Conservation (phyloP, 306 rosid genomes). For the Glycyrrhiza uralensis region DNA sequence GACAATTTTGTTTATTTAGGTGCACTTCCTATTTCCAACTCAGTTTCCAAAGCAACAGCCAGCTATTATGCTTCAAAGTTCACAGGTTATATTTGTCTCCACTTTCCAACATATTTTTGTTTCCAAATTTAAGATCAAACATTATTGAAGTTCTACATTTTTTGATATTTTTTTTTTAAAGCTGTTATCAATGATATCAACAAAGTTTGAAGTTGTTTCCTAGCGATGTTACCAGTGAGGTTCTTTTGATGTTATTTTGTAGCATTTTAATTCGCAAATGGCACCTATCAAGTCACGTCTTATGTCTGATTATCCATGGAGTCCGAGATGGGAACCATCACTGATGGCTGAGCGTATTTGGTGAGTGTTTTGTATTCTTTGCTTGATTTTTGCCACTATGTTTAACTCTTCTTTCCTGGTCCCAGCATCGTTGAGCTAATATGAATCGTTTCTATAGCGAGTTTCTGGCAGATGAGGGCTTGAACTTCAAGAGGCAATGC, state of each 20-base stretch:
- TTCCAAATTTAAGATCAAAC: not conserved
- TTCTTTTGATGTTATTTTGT: slow-evolving; percentile 18
- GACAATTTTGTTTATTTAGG: slow-evolving; percentile 47
- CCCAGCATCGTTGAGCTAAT: not conserved
- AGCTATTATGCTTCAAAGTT: slow-evolving; percentile 77
- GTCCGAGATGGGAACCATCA: slow-evolving; percentile 84
- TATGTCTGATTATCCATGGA: slow-evolving; percentile 71
- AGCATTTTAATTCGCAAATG: slow-evolving; percentile 79
- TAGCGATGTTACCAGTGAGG: not conserved
- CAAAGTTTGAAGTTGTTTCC: slow-evolving; percentile 5
- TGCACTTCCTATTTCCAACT: slow-evolving; percentile 59
- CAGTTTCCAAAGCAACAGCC: slow-evolving; percentile 98
- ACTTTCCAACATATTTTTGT: not conserved
- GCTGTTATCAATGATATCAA: not conserved
- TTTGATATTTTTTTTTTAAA: not conserved
- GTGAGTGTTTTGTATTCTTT: slow-evolving; percentile 45
- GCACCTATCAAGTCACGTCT: slow-evolving; percentile 61
- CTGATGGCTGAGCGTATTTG: slow-evolving; percentile 70
- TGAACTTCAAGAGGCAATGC: slow-evolving; percentile 85
- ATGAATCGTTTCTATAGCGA: slow-evolving; percentile 46
- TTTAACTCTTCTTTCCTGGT: not conserved
- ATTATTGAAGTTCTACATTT: not conserved
- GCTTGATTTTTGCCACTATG: not conserved
- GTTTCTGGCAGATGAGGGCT: slow-evolving; percentile 73
- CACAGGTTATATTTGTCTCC: slow-evolving; percentile 57